Evolutionary conservation across 768 basidiomycete species (phyloP).

Genomic region (Leccinum obscurum): DNA sequence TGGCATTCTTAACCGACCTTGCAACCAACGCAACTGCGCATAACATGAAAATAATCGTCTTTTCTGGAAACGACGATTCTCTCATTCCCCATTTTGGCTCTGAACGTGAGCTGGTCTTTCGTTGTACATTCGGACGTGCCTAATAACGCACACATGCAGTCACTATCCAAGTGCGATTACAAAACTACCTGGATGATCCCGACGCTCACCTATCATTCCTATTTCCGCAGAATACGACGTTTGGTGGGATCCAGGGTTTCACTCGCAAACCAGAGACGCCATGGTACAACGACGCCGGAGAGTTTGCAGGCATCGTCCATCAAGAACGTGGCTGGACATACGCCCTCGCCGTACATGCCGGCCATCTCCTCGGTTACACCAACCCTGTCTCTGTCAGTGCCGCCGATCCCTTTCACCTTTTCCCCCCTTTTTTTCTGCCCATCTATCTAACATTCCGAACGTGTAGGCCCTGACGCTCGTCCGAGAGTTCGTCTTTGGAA

Average conservation of each 20-base stretch:
- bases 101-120: conserved; percentile 45
- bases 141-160: conserved; percentile 37
- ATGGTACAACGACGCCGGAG: conserved; percentile 59
- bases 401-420: conserved; percentile 4
- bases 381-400: conserved; percentile 47
- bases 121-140: not conserved
- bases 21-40: conserved; percentile 61
- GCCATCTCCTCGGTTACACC: conserved; percentile 40
- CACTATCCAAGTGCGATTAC: conserved; percentile 49
- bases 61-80: conserved; percentile 69
- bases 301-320: conserved; percentile 67
- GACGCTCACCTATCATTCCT: not conserved
- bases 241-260: conserved; percentile 76
- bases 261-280: conserved; percentile 65
- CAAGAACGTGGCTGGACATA: conserved; percentile 68
- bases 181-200: not conserved
- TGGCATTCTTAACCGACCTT: conserved; percentile 63
- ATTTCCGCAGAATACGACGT: conserved; percentile 65
- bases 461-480: conserved; percentile 58
- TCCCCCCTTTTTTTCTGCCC: too few species aligned
- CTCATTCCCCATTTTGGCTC: conserved; percentile 63
- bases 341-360: conserved; percentile 37
- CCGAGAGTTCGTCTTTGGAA: conserved; percentile 68
- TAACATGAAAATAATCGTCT: conserved; percentile 54
- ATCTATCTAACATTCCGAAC: not conserved